These are phyloP conservation scores for Capsella bursapastoris DNA, from an alignment of 345 rosid genomes.

Conservation along the genomic window DNA sequence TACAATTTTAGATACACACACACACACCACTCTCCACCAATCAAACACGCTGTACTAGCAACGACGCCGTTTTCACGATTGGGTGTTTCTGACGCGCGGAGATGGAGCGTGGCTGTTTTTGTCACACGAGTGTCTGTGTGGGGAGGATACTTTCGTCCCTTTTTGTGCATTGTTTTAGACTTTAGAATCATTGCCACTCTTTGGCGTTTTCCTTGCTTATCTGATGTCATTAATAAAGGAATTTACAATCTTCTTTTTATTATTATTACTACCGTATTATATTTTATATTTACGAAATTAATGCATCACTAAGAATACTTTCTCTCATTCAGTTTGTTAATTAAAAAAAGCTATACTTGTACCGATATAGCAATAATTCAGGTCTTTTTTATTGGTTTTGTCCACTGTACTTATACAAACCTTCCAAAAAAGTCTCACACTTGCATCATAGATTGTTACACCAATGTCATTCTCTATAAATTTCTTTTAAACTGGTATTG, in stretches of 20 bases:
- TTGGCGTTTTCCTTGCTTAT: conserved; percentile 37
- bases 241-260: conserved; percentile 12
- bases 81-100: conserved; percentile 1
- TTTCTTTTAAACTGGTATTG: neutral
- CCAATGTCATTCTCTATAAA: conserved; percentile 16
- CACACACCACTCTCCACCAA: conserved; percentile 11
- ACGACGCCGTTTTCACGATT: neutral
- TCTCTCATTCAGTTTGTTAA: neutral
- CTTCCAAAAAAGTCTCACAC: conserved; percentile 20
- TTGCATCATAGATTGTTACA: conserved; percentile 6
- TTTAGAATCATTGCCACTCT: conserved; percentile 36
- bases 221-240: conserved; percentile 38
- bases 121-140: conserved; percentile 40
- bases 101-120: conserved; percentile 10
- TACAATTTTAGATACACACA: conserved; percentile 22
- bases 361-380: conserved; percentile 19
- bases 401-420: conserved; percentile 24
- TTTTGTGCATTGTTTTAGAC: neutral
- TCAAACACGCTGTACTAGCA: neutral
- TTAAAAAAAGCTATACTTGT: conserved; percentile 10
- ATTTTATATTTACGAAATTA: conserved; percentile 16
- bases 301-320: conserved; percentile 36
- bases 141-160: conserved; percentile 41
- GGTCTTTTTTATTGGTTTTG: neutral
- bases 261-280: neutral